Percentiles rank a stretch among this genome's conserved stretches.
Conservation (phyloP, 179 eudicot genomes). For the Carnegiea gigantea region DNA sequence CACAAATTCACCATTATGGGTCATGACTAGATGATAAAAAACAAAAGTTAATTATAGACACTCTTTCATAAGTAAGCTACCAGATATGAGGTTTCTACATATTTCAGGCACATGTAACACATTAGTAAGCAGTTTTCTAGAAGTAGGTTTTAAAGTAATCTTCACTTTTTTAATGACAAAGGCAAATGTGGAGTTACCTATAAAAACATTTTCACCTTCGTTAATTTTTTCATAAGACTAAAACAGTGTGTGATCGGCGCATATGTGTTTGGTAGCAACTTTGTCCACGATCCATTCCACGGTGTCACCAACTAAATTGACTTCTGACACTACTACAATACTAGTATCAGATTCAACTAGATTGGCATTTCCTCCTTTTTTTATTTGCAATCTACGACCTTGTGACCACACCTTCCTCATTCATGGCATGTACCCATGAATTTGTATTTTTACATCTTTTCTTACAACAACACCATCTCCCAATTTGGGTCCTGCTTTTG, state of each 20-base stretch:
- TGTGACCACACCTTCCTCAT: neutral
- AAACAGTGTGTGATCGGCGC: too few relatives aligned
- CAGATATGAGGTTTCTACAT: neutral
- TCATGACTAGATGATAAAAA: neutral
- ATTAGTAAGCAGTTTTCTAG: too few relatives aligned
- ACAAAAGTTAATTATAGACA: neutral
- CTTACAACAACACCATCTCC: too few relatives aligned
- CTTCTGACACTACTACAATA: neutral
- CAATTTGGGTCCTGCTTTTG: too few relatives aligned
- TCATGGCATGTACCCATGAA: neutral
- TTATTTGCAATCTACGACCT: neutral
- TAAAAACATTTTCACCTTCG: too few relatives aligned
- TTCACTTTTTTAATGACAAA: neutral
- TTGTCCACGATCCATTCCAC: neutral
- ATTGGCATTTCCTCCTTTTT: neutral
- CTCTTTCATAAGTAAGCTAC: neutral
- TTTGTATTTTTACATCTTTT: too few relatives aligned
- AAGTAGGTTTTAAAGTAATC: neutral
- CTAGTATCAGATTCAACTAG: too few relatives aligned
- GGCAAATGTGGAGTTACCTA: neutral
- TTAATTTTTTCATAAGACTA: too few relatives aligned
- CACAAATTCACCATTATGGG: neutral
- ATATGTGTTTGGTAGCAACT: too few relatives aligned
- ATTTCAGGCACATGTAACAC: too few relatives aligned
- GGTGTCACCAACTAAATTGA: neutral